Evolutionary conservation across 129 eudicot species (phyloP).

Genomic region (Artemisia annua): DNA sequence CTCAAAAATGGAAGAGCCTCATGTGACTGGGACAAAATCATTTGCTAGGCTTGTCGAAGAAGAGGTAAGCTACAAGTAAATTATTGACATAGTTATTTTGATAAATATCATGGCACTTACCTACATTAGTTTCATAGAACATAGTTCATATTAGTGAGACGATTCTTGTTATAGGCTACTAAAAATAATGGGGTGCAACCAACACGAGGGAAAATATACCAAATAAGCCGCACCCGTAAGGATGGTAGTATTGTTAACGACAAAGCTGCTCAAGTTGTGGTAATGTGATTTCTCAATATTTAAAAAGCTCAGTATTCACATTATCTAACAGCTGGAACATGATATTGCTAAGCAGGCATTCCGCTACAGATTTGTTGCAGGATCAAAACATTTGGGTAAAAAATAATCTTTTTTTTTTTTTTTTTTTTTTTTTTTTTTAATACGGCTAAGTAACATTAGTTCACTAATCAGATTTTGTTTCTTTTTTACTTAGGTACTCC

Average conservation of each 20-base stretch:
- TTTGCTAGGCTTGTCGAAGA: not conserved
- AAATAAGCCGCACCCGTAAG: not conserved
- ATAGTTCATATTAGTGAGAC: not conserved
- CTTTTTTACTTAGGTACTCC: too few relatives aligned
- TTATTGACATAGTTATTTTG: not conserved
- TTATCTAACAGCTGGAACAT: not conserved
- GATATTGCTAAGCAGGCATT: not conserved
- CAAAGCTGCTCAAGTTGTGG: not conserved
- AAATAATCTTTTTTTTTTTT: too few relatives aligned
- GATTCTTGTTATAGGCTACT: not conserved
- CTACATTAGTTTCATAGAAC: not conserved
- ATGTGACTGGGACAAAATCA: not conserved
- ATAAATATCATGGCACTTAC: too few relatives aligned
- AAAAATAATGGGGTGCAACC: not conserved
- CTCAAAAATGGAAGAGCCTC: not conserved
- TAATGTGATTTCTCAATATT: not conserved
- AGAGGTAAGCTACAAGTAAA: not conserved
- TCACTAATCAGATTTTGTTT: too few relatives aligned
- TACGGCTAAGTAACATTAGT: not conserved
- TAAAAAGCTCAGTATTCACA: too few relatives aligned
- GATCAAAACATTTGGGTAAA: not conserved
- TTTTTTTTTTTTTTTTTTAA: too few relatives aligned
- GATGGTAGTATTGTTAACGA: not conserved
- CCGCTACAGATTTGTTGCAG: not conserved
- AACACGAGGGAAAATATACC: not conserved